These are phyloP conservation scores for Immersiella caudata DNA, from an alignment of 495 filamentous ascomycete species.

Conservation along the genomic window DNA sequence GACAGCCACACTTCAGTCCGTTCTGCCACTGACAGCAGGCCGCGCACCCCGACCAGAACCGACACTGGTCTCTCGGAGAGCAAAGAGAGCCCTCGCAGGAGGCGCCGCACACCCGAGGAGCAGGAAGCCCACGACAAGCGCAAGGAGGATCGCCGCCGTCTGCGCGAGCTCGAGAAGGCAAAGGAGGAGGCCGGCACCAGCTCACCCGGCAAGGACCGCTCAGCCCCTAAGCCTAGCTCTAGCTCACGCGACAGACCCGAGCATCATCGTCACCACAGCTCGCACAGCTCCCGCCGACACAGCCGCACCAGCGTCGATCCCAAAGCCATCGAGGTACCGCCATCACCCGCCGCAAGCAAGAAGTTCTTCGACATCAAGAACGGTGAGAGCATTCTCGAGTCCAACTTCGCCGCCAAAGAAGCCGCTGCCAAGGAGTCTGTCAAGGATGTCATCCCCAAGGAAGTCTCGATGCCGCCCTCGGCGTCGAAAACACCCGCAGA, in stretches of 20 bases:
- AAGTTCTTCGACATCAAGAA: constrained; percentile 48
- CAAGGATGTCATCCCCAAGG: constrained; percentile 1
- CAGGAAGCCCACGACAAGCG: constrained; percentile 48
- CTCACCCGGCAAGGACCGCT: constrained; percentile 27
- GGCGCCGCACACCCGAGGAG: constrained; percentile 46
- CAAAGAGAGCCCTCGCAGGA: constrained; percentile 32
- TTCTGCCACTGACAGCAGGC: constrained; percentile 30
- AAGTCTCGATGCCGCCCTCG: constrained; percentile 6
- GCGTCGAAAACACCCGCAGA: constrained; percentile 33
- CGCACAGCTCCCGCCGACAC: constrained; percentile 41
- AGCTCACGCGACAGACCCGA: constrained; percentile 24
- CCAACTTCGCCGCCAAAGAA: constrained; percentile 36
- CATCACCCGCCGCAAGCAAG: constrained; percentile 37
- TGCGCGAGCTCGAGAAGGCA: constrained; percentile 33
- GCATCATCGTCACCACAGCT: constrained; percentile 17
- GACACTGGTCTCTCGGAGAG: constrained; percentile 42
- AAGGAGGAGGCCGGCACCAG: constrained; percentile 23
- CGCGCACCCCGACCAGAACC: constrained; percentile 36
- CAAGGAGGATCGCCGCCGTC: constrained; percentile 42
- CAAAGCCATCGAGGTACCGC: constrained; percentile 28
- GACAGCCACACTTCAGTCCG: constrained; percentile 41
- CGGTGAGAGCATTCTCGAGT: constrained; percentile 38
- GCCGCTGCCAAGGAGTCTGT: constrained; percentile 26
- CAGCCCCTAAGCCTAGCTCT: constrained; percentile 10
- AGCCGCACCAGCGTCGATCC: constrained; percentile 39